phyloP scores from a whole-genome alignment of 2,329 filamentous ascomycete species.

The Cladosporium cucumerinum region DNA sequence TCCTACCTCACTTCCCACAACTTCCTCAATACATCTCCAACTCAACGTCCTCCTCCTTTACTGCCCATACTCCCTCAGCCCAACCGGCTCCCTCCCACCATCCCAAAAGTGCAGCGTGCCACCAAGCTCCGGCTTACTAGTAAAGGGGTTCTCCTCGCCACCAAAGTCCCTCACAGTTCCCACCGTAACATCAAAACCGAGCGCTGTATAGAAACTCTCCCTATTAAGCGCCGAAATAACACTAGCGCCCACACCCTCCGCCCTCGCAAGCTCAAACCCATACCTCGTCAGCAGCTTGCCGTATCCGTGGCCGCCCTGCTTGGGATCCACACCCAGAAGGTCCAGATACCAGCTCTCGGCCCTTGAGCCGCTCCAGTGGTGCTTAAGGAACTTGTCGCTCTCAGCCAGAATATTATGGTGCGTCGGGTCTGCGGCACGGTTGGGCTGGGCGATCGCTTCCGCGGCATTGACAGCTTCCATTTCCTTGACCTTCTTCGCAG shows the following conservation, averaged over 20 bases:
- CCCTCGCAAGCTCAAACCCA: conserved; percentile 29
- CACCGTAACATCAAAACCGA: conserved; percentile 25
- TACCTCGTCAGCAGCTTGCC: conserved; percentile 28
- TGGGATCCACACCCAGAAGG: conserved; percentile 26
- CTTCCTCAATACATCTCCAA: not conserved
- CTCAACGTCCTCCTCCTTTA: conserved; percentile 4
- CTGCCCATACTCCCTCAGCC: conserved; percentile 23
- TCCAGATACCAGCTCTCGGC: conserved; percentile 30
- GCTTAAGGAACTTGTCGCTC: conserved; percentile 22
- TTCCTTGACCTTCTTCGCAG: conserved; percentile 14
- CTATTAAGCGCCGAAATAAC: conserved; percentile 26
- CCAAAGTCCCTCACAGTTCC: conserved; percentile 25
- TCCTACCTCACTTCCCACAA: not conserved
- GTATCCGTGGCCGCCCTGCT: conserved; percentile 24
- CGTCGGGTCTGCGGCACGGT: conserved; percentile 25
- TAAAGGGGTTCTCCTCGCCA: conserved; percentile 22
- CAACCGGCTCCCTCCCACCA: conserved; percentile 22
- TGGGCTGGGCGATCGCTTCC: conserved; percentile 24
- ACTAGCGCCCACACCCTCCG: conserved; percentile 52
- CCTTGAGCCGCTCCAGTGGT: conserved; percentile 26
- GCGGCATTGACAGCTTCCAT: conserved; percentile 23
- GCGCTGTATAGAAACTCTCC: conserved; percentile 29
- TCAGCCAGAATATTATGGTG: conserved; percentile 18
- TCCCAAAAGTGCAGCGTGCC: conserved; percentile 28
- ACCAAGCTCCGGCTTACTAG: conserved; percentile 16